A percentile compares a stretch with the other conserved stretches of the same genome.
Conservation (phyloP, 1,139 yeast species). For the Nematodospora anomalae region DNA sequence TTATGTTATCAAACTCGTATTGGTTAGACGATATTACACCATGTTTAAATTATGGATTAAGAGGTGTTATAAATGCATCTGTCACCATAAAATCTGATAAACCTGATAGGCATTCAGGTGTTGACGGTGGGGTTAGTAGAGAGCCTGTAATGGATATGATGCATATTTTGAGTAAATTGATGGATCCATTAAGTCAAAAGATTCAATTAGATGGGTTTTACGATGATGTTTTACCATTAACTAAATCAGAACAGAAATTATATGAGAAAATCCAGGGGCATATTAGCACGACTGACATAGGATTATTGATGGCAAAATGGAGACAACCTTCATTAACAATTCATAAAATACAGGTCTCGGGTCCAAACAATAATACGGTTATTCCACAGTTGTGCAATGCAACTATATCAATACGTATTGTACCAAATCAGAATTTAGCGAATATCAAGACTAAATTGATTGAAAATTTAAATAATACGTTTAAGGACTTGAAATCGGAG, state of each 20-base stretch:
- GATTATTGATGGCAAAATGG: slow-evolving; percentile 81
- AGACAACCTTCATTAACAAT: slow-evolving; percentile 85
- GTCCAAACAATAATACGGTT: slow-evolving; percentile 87
- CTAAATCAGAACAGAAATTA: slow-evolving; percentile 53
- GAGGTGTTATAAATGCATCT: slow-evolving; percentile 87
- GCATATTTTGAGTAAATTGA: slow-evolving; percentile 63
- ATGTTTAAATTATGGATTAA: slow-evolving; percentile 87
- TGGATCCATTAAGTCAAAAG: slow-evolving; percentile 53
- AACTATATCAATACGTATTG: slow-evolving; percentile 77
- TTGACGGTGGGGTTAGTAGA: slow-evolving; percentile 86
- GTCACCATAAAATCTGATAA: slow-evolving; percentile 66
- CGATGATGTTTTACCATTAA: slow-evolving; percentile 58
- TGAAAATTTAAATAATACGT: slow-evolving; percentile 39
- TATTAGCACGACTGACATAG: slow-evolving; percentile 31
- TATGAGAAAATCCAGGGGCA: slow-evolving; percentile 62
- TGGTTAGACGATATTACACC: slow-evolving; percentile 92
- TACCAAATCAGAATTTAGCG: slow-evolving; percentile 79
- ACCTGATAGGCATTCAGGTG: slow-evolving; percentile 95
- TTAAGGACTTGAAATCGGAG: slow-evolving; percentile 46
- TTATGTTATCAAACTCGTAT: slow-evolving; percentile 83
- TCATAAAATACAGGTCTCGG: slow-evolving; percentile 84
- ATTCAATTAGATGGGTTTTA: slow-evolving; percentile 72
- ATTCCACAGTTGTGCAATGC: slow-evolving; percentile 83
- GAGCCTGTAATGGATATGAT: slow-evolving; percentile 91
- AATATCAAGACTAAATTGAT: slow-evolving; percentile 54